Base-by-base conservation (phyloP, 305 asterid species). In the Nicotiana rustica region DNA sequence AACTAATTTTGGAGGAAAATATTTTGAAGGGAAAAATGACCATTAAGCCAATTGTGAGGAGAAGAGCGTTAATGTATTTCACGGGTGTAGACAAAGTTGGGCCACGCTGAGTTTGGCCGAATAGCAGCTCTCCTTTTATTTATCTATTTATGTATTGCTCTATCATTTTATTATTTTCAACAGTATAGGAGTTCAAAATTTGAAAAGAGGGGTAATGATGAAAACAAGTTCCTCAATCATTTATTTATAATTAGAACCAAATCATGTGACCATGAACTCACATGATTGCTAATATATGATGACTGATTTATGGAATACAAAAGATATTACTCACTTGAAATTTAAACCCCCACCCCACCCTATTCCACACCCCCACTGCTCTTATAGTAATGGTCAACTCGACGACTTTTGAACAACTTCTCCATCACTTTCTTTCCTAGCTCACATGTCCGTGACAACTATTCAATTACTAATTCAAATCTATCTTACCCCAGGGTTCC, bases 181-280 rank as follows among this genome's bases (percentile, higher is more conserved):
- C 47, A 1, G 44, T 38, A 38, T 38, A 41, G 29, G 82, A 79
- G 62, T 79, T 79, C 82, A 79, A 64, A 62, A 41, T 79, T 64
- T 64, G 76, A 79, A 79, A 64, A 79, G 17, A 38, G 18, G 7
- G 21, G 44, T 31, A 79, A 79, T 79, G 82, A 79, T 79, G 76
- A 21, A 41, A 31, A 41, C 62, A 31, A 64, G 56, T 60, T 19
- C 38, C 36, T 79, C 44, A 61, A 64, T 79, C 47, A 62, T 79
- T 44, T 79, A 64, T 29, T 25, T 25, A 25, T 25, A 79, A 49
- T 12, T 79, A 38, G 36, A 19, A 21, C 12, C 7, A 79, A 61
- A 64, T 79, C 82, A 79, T 12, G 82, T 79, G 76, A 55, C 65
- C 80, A 55, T 55, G 31, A 75, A 75, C 49, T 52, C 31, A 29